Percentiles rank a stretch among this genome's conserved stretches.
phyloP scores from a whole-genome alignment of 768 basidiomycete species.

The Kwoniella shandongensis region DNA sequence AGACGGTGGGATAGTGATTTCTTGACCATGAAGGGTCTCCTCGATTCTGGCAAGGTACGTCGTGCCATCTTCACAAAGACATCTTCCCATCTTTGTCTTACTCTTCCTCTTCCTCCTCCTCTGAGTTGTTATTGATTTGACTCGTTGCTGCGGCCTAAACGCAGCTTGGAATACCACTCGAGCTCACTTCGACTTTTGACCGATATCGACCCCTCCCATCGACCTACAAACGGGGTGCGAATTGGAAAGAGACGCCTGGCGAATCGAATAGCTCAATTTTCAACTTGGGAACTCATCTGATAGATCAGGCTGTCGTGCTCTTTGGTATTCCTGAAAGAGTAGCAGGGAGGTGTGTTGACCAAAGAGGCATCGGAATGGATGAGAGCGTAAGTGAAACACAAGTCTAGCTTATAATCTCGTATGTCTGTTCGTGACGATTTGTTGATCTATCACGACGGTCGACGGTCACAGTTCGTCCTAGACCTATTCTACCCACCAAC shows the following conservation, averaged over 20 bases:
- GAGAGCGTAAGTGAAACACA: slow-evolving; percentile 49
- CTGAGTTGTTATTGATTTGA: background rate
- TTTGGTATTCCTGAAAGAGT: slow-evolving; percentile 72
- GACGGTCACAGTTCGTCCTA: slow-evolving; percentile 41
- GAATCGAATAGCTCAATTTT: slow-evolving; percentile 68
- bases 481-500: slow-evolving; percentile 46
- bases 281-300: slow-evolving; percentile 76
- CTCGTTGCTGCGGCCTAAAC: background rate
- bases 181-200: slow-evolving; percentile 51
- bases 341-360: slow-evolving; percentile 53
- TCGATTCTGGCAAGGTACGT: slow-evolving; percentile 55
- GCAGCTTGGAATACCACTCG: slow-evolving; percentile 57
- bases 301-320: slow-evolving; percentile 72
- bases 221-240: slow-evolving; percentile 9
- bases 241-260: slow-evolving; percentile 72
- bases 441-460: slow-evolving; percentile 47
- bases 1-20: slow-evolving; percentile 51
- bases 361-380: slow-evolving; percentile 52
- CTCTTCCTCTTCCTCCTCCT: background rate
- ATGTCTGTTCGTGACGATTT: no score
- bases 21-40: slow-evolving; percentile 41
- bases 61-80: background rate
- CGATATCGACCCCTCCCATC: slow-evolving; percentile 61
- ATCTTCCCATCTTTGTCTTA: background rate
- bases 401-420: no score